These are phyloP conservation scores for Pythium sp. DNA, from an alignment of 352 stramenopile species.

Conservation along the genomic window DNA sequence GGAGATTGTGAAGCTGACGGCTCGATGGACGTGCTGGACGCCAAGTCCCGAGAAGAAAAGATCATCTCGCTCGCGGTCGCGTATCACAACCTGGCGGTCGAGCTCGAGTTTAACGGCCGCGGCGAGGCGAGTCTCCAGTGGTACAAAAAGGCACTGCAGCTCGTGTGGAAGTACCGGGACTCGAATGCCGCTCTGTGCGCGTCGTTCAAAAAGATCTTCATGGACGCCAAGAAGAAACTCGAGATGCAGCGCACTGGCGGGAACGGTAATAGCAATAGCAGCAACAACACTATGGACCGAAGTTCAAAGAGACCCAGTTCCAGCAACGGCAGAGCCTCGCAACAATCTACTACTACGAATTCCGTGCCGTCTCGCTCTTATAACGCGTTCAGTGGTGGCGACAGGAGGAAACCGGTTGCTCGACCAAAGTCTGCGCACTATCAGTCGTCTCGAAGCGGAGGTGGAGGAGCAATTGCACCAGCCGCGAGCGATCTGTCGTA, in stretches of 20 bases:
- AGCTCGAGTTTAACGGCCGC: slow-evolving; percentile 73
- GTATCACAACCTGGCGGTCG: slow-evolving; percentile 79
- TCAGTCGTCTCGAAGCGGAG: slow-evolving; percentile 13
- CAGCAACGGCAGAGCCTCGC: background rate
- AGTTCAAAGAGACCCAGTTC: background rate
- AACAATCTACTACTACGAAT: background rate
- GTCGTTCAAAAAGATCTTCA: slow-evolving; percentile 76
- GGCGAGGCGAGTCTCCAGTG: slow-evolving; percentile 75
- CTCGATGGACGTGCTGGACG: slow-evolving; percentile 36
- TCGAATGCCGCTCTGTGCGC: slow-evolving; percentile 58
- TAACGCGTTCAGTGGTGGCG: slow-evolving; percentile 3
- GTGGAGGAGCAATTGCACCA: background rate
- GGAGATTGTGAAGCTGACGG: background rate
- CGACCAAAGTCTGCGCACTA: slow-evolving; percentile 44
- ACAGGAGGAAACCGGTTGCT: slow-evolving; percentile 3
- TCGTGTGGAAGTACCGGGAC: slow-evolving; percentile 59
- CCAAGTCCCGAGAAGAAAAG: slow-evolving; percentile 70
- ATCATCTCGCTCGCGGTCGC: slow-evolving; percentile 72
- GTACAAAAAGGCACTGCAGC: slow-evolving; percentile 80
- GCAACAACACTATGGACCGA: background rate
- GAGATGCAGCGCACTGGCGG: slow-evolving; percentile 20
- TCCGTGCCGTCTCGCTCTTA: slow-evolving; percentile 1
- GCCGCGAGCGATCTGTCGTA: slow-evolving; percentile 43
- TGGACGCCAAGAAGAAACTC: slow-evolving; percentile 64
- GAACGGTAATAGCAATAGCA: slow-evolving; percentile 12